phyloP scores from a whole-genome alignment of 257 asterid genomes.

The Hygrophila difformis region DNA sequence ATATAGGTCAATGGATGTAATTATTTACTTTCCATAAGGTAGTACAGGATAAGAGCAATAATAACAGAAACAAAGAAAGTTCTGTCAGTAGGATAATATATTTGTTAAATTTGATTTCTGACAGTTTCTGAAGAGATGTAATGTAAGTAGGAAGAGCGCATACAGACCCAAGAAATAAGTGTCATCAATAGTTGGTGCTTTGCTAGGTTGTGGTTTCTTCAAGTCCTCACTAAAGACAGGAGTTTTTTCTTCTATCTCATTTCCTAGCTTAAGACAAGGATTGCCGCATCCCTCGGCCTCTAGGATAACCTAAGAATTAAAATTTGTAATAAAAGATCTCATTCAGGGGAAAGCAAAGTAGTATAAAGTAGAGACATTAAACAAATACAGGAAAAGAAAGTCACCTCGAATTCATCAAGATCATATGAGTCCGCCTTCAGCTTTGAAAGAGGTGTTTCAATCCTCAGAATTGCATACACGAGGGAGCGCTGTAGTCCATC shows the following conservation, averaged over 20 bases:
- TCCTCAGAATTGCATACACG: conserved; percentile 71
- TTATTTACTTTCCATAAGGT: too few species aligned
- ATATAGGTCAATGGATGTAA: too few species aligned
- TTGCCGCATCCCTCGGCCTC: too few species aligned
- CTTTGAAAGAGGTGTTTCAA: conserved; percentile 77
- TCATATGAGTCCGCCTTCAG: conserved; percentile 65
- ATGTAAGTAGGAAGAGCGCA: background rate
- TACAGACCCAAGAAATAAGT: too few species aligned
- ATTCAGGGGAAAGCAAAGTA: conserved; percentile 5
- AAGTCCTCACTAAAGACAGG: conserved; percentile 77
- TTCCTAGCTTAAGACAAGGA: too few species aligned
- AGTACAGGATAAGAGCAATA: too few species aligned
- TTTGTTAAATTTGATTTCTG: too few species aligned
- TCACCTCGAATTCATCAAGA: conserved; percentile 76
- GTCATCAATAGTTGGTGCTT: conserved; percentile 89
- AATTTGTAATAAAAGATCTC: conserved; percentile 7
- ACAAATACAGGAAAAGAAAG: conserved; percentile 8
- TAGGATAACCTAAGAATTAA: conserved; percentile 41
- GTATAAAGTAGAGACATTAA: conserved; percentile 1
- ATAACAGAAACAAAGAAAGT: too few species aligned
- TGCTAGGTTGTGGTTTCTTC: conserved; percentile 90
- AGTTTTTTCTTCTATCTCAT: too few species aligned
- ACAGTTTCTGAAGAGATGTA: too few species aligned
- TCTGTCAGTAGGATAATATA: too few species aligned
- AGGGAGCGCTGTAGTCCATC: conserved; percentile 69